Evolutionary conservation across 2,329 filamentous ascomycete species (phyloP).

Genomic region (Diaporthe aspalathi): DNA sequence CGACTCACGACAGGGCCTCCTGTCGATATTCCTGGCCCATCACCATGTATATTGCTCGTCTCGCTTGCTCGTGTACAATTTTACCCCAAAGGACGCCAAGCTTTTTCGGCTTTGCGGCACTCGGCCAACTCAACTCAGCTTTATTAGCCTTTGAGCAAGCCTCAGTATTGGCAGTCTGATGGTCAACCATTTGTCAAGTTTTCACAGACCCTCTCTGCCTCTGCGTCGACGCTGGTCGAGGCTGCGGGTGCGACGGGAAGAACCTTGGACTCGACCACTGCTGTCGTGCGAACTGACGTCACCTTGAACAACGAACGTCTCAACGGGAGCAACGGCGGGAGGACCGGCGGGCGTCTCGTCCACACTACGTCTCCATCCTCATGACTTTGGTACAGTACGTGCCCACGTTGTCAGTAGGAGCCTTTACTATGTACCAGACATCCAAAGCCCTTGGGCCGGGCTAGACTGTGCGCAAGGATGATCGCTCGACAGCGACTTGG

Average conservation of each 20-base stretch:
- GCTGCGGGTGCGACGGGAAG: constrained; percentile 12
- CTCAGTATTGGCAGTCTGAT: not conserved
- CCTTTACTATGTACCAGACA: too few species aligned
- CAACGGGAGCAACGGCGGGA: not conserved
- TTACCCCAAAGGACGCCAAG: constrained; percentile 12
- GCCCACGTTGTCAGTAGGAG: too few species aligned
- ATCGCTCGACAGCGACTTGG: constrained; percentile 9
- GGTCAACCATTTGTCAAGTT: constrained; percentile 16
- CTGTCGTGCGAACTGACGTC: not conserved
- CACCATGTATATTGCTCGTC: constrained; percentile 21
- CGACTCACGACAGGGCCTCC: constrained; percentile 15
- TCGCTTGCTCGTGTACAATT: constrained; percentile 33
- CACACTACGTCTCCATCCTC: not conserved
- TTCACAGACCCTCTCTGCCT: not conserved
- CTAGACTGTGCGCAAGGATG: not conserved
- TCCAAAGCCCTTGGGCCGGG: not conserved
- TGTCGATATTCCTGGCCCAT: constrained; percentile 16
- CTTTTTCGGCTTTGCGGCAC: constrained; percentile 9
- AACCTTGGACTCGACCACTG: not conserved
- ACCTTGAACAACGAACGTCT: not conserved
- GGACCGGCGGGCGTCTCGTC: not conserved
- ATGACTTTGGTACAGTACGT: not conserved
- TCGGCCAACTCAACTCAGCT: not conserved
- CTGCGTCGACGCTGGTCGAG: constrained; percentile 1
- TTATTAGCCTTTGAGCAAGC: too few species aligned